Evolutionary conservation across 2,329 filamentous ascomycete species (phyloP).

Genomic region (Penicillium sp.): DNA sequence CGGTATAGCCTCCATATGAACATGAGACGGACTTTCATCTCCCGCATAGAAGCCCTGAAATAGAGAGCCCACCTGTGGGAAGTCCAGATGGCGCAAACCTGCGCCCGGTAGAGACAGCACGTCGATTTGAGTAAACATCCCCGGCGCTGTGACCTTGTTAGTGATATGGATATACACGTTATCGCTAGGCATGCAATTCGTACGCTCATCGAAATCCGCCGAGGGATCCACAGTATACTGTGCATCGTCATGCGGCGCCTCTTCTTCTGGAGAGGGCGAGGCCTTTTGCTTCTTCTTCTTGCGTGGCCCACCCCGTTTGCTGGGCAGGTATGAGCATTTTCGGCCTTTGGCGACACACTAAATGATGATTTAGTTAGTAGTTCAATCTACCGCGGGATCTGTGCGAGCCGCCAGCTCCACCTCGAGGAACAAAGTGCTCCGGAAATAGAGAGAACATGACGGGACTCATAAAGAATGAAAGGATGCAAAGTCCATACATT

Average conservation of each 20-base stretch:
- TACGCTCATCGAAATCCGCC: slow-evolving; percentile 43
- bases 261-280: slow-evolving; percentile 31
- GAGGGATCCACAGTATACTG: slow-evolving; percentile 33
- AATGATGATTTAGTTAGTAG: slow-evolving; percentile 20
- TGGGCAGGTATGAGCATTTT: slow-evolving; percentile 51
- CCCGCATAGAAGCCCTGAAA: slow-evolving; percentile 45
- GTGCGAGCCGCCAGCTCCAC: slow-evolving; percentile 1
- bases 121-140: slow-evolving; percentile 50
- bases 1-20: slow-evolving; percentile 38
- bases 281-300: slow-evolving; percentile 49
- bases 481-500: slow-evolving; percentile 43
- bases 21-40: slow-evolving; percentile 32
- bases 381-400: not conserved
- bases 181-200: slow-evolving; percentile 18
- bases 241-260: slow-evolving; percentile 29
- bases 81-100: slow-evolving; percentile 49
- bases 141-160: slow-evolving; percentile 38
- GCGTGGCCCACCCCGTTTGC: slow-evolving; percentile 52
- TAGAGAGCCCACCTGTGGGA: slow-evolving; percentile 46
- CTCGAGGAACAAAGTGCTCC: not conserved
- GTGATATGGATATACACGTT: slow-evolving; percentile 10
- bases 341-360: slow-evolving; percentile 50
- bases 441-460: not conserved
- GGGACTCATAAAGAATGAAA: not conserved
- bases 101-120: slow-evolving; percentile 49